Evolutionary conservation across 1,284 basidiomycete species (phyloP).

Genomic region (Coniferiporia sulphurascens): DNA sequence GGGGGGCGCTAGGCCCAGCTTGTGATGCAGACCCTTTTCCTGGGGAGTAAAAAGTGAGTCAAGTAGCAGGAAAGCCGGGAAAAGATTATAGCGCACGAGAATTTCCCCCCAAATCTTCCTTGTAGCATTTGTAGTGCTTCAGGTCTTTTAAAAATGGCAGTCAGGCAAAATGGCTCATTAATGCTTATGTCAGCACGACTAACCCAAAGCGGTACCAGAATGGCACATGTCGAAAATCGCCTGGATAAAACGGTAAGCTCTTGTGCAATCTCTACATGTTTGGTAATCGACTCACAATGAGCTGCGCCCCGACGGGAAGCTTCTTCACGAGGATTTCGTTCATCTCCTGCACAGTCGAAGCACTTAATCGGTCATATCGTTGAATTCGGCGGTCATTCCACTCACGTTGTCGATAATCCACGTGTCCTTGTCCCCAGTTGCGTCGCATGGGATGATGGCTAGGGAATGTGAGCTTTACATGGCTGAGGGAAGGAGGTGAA

Average conservation of each 20-base stretch:
- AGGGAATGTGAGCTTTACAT: neutral
- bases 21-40: neutral
- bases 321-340: slow-evolving; percentile 8
- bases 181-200: neutral
- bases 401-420: slow-evolving; percentile 13
- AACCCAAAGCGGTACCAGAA: slow-evolving; percentile 13
- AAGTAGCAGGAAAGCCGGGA: neutral
- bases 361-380: neutral
- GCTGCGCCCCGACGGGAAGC: slow-evolving; percentile 4
- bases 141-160: neutral
- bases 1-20: neutral
- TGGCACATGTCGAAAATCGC: slow-evolving; percentile 16
- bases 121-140: slow-evolving; percentile 8
- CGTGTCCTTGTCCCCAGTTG: slow-evolving; percentile 4
- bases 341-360: neutral
- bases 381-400: neutral
- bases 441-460: slow-evolving; percentile 15
- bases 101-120: neutral
- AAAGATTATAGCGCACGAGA: neutral
- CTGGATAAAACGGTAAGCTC: neutral
- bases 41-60: neutral
- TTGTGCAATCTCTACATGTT: neutral
- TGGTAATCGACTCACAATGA: neutral
- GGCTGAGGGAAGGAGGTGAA: neutral
- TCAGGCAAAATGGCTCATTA: neutral